Evolutionary conservation across 148 eudicot genomes (phyloP), one percentile per base, ranked within the genome.

Genomic region (Pouteria glomerata): DNA sequence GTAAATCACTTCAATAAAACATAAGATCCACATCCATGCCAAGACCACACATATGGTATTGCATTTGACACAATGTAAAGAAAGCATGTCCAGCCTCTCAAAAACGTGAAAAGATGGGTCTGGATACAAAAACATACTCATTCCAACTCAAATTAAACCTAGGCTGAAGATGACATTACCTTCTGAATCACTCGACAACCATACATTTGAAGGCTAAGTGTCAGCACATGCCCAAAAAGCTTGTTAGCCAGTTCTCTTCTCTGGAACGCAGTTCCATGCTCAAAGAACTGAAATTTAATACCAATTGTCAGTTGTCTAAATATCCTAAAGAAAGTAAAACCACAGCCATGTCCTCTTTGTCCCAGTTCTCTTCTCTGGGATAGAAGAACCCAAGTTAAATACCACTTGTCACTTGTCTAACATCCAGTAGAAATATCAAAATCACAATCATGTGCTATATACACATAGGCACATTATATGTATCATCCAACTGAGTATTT

Each of bases 111-210:
- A n/a, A n/a, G n/a, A n/a, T n/a, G 18, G 21, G n/a, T 63, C 31
- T 39, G 18, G 37, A 61, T 41, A 21, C 11, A 6, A 63, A 34
- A 24, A 41, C 27, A 39, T 21, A 24, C 31, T n/a, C 19, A 42
- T 4, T 30, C 3, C 15, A 26, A 73, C 11, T 44, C 33, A 47
- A 65, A 29, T 27, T 48, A 19, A 57, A 66, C 37, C 42, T 66
- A 12, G 3, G 14, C 30, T 14, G 23, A 55, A 24, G 11, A 74
- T 58, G 27, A 51, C 41, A 10, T 71, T 87, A 90, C 99, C 99
- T 96, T 96, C 79, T 96, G 99, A 64, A 96, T 96, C 81, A 96
- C 99, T 26, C 99, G 89, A 56, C 99, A 96, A 29, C 99, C 99
- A 84, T 96, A 96, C 99, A 92, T 96, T 78, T 96, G 99, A 73